Base-by-base conservation (phyloP, 352 stramenopile genomes). In the Aphanomyces euteiches region DNA sequence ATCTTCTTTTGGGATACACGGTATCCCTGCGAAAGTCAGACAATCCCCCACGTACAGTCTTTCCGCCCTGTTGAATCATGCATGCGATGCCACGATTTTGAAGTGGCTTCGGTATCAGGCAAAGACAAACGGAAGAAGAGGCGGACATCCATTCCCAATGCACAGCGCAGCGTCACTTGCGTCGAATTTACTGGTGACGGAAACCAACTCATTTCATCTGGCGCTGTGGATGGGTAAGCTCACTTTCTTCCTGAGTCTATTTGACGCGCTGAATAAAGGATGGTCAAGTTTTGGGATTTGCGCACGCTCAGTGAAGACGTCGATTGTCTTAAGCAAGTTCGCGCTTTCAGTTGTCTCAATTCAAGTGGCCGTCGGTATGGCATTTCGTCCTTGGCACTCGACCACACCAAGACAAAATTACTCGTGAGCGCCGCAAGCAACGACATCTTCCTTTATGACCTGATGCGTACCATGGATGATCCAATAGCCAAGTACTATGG, bases 251-350 rank as follows among this genome's bases (percentile, higher is more conserved):
- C 7, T 45, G 6, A 19, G 39, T 67, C 36, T 17, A 19, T 28
- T 58, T 61, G 17, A 72, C 8, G 37, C 41, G 10, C 40, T 53
- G 13, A 28, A 28, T 56, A 57, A 57, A 77, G 79, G 19, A 73
- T 83, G 2, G 76, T 91, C 54, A 89, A 90, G 69, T 85, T 87
- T 61, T 92, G 84, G 84, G 84, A 92, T 69, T 13, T 90, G 15
- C 79, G 84, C 67, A 8, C 74, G 69, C 7, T 58, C 63, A 5
- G 67, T 66, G 39, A 70, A 64, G 47, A 75, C 63, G n/a, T 39
- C 45, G 77, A 76, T 45, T 78, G 71, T 10, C 43, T 50, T 1
- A n/a, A 56, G 2, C 59, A 56, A 7, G 41, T 56, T n/a, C 59
- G 59, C 7, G 47, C 59, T 41, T 28, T 45, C 64, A 45, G 47